Conservation (phyloP, 495 filamentous ascomycete genomes). For the Aspergillus cavernicola region DNA sequence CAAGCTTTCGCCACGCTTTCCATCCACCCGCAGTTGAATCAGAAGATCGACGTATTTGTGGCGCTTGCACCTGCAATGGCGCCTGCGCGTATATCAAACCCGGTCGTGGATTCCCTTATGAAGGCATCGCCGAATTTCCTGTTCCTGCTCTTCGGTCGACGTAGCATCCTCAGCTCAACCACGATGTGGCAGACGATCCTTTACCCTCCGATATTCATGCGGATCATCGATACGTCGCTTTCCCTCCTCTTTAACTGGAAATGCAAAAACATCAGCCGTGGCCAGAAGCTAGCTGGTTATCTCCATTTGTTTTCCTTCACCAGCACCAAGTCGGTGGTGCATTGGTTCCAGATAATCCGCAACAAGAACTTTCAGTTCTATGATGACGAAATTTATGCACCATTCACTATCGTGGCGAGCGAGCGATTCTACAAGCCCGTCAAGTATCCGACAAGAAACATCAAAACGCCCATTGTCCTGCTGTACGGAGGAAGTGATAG, state of each 20-base stretch:
- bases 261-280: constrained; percentile 75
- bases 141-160: constrained; percentile 91
- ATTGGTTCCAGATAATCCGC: constrained; percentile 99
- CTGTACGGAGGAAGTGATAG: constrained; percentile 92
- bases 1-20: constrained; percentile 96
- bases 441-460: constrained; percentile 93
- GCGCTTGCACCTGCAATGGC: constrained; percentile 97
- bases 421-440: constrained; percentile 81
- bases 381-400: constrained; percentile 81
- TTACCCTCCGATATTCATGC: constrained; percentile 91
- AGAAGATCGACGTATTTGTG: constrained; percentile 93
- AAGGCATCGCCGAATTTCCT: constrained; percentile 92
- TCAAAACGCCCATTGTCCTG: constrained; percentile 90
- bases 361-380: constrained; percentile 97
- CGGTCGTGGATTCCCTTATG: constrained; percentile 85
- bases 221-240: constrained; percentile 79
- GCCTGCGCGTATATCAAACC: constrained; percentile 82
- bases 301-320: constrained; percentile 95
- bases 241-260: constrained; percentile 86
- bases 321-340: constrained; percentile 90
- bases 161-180: constrained; percentile 85
- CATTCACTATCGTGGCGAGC: constrained; percentile 54
- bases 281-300: constrained; percentile 96
- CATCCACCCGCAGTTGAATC: constrained; percentile 87
- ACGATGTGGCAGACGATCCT: constrained; percentile 97